phyloP scores from a whole-genome alignment of 1,284 basidiomycete species.

The Boletus subluridellus region DNA sequence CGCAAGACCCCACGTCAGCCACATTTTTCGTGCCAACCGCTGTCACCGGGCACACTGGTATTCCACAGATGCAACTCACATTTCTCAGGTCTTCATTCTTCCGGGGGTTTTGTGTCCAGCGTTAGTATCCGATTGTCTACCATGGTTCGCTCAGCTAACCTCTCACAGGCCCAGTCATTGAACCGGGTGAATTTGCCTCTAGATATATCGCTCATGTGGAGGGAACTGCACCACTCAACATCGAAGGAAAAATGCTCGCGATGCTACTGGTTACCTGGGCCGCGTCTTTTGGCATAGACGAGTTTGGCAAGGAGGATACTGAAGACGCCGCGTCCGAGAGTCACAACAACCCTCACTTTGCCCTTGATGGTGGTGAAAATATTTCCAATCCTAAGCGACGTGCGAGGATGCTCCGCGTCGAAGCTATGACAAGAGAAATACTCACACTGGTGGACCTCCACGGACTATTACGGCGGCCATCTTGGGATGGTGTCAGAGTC shows the following conservation, averaged over 20 bases:
- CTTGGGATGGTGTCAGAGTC: constrained; percentile 80
- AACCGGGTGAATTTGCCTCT: constrained; percentile 69
- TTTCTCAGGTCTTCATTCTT: constrained; percentile 85
- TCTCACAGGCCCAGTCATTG: constrained; percentile 62
- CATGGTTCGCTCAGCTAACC: neutral
- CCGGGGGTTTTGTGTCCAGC: constrained; percentile 74
- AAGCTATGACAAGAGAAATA: constrained; percentile 67
- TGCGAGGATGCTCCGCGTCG: constrained; percentile 32
- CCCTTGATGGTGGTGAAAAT: constrained; percentile 16
- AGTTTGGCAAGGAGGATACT: constrained; percentile 46
- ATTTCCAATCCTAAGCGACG: constrained; percentile 22
- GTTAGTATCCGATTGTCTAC: constrained; percentile 44
- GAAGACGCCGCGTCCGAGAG: constrained; percentile 22
- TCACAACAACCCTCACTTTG: constrained; percentile 13
- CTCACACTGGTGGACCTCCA: constrained; percentile 75
- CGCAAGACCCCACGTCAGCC: constrained; percentile 33
- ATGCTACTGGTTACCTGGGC: constrained; percentile 82
- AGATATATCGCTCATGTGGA: constrained; percentile 63
- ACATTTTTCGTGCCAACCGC: constrained; percentile 25
- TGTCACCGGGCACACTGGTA: constrained; percentile 36
- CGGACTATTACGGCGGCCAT: constrained; percentile 74
- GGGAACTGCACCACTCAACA: constrained; percentile 52
- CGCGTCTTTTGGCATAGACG: constrained; percentile 79
- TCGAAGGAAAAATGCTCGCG: constrained; percentile 62
- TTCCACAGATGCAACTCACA: constrained; percentile 68